These are phyloP conservation scores for Periconia sp. DNA, from an alignment of 2,329 filamentous ascomycete species.

Conservation along the genomic window DNA sequence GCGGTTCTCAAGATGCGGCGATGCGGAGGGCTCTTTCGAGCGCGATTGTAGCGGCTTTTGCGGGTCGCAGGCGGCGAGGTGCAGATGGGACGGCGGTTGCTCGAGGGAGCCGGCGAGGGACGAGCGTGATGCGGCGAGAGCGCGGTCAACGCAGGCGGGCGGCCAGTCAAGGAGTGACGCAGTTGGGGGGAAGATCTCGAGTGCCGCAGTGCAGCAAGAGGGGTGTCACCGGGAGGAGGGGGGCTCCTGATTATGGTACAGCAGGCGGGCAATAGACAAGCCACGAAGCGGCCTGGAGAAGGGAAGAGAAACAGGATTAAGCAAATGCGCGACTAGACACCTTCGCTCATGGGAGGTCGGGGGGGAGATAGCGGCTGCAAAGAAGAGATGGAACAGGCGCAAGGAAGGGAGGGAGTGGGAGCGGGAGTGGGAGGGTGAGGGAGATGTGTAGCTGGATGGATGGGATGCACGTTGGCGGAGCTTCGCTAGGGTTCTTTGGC, in stretches of 20 bases:
- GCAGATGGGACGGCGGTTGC: constrained; percentile 8
- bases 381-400: constrained; percentile 7
- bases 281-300: constrained; percentile 44
- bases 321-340: constrained; percentile 35
- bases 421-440: constrained; percentile 14
- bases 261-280: constrained; percentile 46
- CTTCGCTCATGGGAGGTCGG: constrained; percentile 30
- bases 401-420: constrained; percentile 19
- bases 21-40: constrained; percentile 23
- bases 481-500: constrained; percentile 12
- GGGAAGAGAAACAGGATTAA: constrained; percentile 44
- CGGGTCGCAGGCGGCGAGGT: constrained; percentile 11
- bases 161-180: constrained; percentile 41
- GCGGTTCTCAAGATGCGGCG: constrained; percentile 7
- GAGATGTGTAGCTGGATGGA: constrained; percentile 8
- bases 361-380: constrained; percentile 18
- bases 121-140: constrained; percentile 16
- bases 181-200: constrained; percentile 20
- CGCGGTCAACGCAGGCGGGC: constrained; percentile 17
- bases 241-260: constrained; percentile 41
- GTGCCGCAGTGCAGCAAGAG: constrained; percentile 14
- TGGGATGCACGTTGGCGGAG: constrained; percentile 5
- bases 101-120: constrained; percentile 11
- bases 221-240: constrained; percentile 15
- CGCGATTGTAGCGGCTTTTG: constrained; percentile 13